Percentiles rank a stretch among this genome's conserved stretches.
phyloP scores from a whole-genome alignment of 331 rosid genomes.

The Saraca asoca region DNA sequence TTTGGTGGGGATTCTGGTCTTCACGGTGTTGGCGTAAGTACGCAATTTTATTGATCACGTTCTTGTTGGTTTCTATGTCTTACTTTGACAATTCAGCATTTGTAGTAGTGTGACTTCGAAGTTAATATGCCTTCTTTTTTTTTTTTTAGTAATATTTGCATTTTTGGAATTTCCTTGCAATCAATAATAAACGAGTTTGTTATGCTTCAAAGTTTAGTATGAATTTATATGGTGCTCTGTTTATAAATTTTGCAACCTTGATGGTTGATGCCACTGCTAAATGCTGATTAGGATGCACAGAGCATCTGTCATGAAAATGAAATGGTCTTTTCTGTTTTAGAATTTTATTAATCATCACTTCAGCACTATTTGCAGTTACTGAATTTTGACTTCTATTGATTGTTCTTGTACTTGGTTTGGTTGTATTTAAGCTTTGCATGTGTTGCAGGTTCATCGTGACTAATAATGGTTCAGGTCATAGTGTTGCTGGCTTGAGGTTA shows the following conservation, averaged over 20 bases:
- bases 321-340: background rate
- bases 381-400: no score
- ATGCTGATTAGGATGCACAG: no score
- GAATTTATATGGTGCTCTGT: slow-evolving; percentile 19
- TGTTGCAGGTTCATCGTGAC: slow-evolving; percentile 82
- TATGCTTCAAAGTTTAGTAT: background rate
- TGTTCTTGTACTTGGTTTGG: slow-evolving; percentile 3
- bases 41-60: slow-evolving; percentile 13
- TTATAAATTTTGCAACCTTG: slow-evolving; percentile 20
- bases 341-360: background rate
- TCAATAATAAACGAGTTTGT: background rate
- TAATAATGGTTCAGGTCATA: slow-evolving; percentile 88
- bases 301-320: no score
- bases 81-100: slow-evolving; percentile 3
- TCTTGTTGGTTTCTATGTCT: slow-evolving; percentile 4
- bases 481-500: slow-evolving; percentile 73
- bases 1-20: slow-evolving; percentile 78
- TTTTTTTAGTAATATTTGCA: background rate
- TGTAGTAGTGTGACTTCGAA: background rate
- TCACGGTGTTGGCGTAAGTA: slow-evolving; percentile 95
- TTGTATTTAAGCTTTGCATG: slow-evolving; percentile 15
- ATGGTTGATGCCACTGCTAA: background rate
- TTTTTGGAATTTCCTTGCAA: background rate
- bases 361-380: slow-evolving; percentile 16
- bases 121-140: slow-evolving; percentile 1